A percentile compares a stretch with the other conserved stretches of the same genome.
Conservation (phyloP, 2,329 filamentous ascomycete genomes). For the Trichothecium roseum region DNA sequence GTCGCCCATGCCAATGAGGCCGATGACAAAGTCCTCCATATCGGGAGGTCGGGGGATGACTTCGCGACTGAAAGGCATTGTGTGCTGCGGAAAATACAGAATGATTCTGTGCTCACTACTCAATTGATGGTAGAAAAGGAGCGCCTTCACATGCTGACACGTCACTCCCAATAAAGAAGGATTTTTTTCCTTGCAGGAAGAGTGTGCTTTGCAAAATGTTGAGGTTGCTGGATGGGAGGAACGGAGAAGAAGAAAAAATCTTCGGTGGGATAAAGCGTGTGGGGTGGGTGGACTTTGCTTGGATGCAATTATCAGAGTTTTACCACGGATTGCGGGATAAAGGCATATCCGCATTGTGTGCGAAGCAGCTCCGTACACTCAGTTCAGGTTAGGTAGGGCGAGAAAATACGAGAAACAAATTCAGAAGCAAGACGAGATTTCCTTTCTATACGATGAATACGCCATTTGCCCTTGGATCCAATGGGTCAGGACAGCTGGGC, state of each 20-base stretch:
- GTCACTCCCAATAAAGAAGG: too few species aligned
- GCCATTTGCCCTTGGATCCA: slow-evolving; percentile 64
- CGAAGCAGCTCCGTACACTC: too few species aligned
- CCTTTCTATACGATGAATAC: slow-evolving; percentile 31
- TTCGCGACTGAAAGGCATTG: too few species aligned
- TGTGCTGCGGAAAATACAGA: too few species aligned
- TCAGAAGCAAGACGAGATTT: neutral
- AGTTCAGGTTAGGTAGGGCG: slow-evolving; percentile 5
- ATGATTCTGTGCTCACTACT: too few species aligned
- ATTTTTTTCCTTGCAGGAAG: too few species aligned
- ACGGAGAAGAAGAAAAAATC: too few species aligned
- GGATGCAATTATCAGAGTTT: slow-evolving; percentile 3
- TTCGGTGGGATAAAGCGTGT: neutral
- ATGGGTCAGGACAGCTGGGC: slow-evolving; percentile 65
- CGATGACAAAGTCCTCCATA: slow-evolving; percentile 67
- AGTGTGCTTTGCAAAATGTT: too few species aligned
- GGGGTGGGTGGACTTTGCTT: neutral
- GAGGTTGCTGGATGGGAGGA: too few species aligned
- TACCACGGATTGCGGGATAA: neutral
- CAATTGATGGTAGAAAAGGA: too few species aligned
- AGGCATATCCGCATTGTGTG: too few species aligned
- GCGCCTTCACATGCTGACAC: too few species aligned
- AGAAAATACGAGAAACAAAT: slow-evolving; percentile 1
- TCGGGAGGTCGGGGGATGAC: slow-evolving; percentile 9
- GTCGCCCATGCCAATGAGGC: slow-evolving; percentile 97